These are phyloP conservation scores for Sutorius australiensis DNA, from an alignment of 768 basidiomycete genomes.

Conservation along the genomic window DNA sequence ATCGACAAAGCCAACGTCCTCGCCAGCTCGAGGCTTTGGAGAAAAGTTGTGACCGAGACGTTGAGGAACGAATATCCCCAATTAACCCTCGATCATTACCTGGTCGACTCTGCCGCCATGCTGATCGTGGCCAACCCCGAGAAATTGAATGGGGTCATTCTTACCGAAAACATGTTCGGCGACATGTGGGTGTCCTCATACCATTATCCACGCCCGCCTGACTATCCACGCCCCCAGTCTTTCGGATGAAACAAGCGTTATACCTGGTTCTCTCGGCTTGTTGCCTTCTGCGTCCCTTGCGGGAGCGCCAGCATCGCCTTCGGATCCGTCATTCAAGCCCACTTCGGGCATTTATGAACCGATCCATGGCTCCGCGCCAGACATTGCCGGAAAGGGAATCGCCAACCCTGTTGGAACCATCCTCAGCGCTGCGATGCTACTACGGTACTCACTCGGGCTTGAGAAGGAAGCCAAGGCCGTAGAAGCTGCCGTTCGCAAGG, in stretches of 20 bases:
- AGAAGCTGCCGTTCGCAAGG: conserved; percentile 87
- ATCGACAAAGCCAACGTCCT: conserved; percentile 99
- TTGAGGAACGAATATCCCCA: conserved; percentile 84
- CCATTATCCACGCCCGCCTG: not conserved
- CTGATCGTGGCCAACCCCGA: conserved; percentile 83
- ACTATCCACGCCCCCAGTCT: conserved; percentile 47
- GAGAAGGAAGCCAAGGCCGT: conserved; percentile 81
- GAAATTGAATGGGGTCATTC: conserved; percentile 91
- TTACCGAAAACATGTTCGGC: conserved; percentile 96
- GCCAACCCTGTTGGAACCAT: conserved; percentile 96
- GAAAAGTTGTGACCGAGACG: conserved; percentile 86
- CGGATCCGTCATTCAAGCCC: conserved; percentile 60
- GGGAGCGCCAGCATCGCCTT: conserved; percentile 66
- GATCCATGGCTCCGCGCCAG: conserved; percentile 92
- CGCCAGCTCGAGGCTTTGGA: conserved; percentile 90
- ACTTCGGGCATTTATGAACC: conserved; percentile 94
- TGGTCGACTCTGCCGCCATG: conserved; percentile 98
- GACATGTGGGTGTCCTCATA: conserved; percentile 71
- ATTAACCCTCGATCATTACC: conserved; percentile 80
- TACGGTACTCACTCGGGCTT: conserved; percentile 91
- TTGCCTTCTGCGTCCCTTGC: conserved; percentile 95
- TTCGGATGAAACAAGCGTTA: conserved; percentile 95
- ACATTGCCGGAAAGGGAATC: conserved; percentile 91
- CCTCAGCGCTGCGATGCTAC: conserved; percentile 87
- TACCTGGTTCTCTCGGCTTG: conserved; percentile 95